Conservation (phyloP, 1,139 yeast genomes). For the Saccharomycopsis hybrid region DNA sequence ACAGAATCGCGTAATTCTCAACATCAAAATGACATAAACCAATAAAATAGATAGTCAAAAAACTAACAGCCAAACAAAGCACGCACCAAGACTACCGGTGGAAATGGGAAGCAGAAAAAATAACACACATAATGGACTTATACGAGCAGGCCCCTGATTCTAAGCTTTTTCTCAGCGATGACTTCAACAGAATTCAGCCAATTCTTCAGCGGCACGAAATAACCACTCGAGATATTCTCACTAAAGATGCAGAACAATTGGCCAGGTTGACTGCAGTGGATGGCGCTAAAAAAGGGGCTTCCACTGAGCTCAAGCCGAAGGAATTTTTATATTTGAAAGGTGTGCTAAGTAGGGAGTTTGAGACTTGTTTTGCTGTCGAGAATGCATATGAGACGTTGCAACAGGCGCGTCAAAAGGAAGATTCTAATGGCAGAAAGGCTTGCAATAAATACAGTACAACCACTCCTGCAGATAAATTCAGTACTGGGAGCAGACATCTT, state of each 20-base stretch:
- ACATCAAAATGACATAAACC: no score
- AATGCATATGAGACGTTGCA: neutral
- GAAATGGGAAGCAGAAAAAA: no score
- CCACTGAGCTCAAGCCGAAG: conserved; percentile 1
- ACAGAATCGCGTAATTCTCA: no score
- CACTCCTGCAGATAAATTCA: conserved; percentile 29
- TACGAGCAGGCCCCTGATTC: conserved; percentile 12
- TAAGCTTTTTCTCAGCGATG: neutral
- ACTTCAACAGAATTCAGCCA: neutral
- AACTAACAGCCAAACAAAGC: no score
- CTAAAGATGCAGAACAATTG: conserved; percentile 10
- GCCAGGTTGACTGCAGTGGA: conserved; percentile 6
- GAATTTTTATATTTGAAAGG: conserved; percentile 2
- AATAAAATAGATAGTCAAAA: no score
- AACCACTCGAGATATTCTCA: conserved; percentile 11
- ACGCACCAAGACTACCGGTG: no score
- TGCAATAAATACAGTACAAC: neutral
- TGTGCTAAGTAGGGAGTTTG: neutral
- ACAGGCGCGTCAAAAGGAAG: neutral
- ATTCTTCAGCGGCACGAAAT: conserved; percentile 5
- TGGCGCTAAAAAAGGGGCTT: neutral
- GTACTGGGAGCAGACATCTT: conserved; percentile 55
- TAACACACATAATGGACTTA: conserved; percentile 12
- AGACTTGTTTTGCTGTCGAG: neutral
- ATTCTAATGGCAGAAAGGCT: neutral